Percentiles rank a stretch among this genome's conserved stretches.
These are phyloP conservation scores for Stagonosporopsis cucurbitacearum DNA, from an alignment of 2,329 filamentous ascomycete species.

Conservation along the genomic window DNA sequence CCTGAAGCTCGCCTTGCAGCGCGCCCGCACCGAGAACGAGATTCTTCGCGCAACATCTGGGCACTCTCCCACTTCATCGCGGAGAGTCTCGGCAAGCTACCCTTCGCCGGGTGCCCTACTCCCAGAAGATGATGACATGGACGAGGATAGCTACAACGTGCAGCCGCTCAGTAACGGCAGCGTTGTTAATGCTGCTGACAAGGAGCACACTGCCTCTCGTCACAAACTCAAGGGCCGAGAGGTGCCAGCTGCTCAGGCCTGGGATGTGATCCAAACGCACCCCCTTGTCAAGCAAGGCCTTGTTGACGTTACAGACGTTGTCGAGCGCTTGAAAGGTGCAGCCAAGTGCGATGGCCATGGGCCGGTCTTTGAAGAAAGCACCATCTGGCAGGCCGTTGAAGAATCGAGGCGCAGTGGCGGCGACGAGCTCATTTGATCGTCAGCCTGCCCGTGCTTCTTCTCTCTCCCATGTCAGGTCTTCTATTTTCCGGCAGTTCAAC, in stretches of 20 bases:
- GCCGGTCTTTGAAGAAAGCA: conserved; percentile 82
- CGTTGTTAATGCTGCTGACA: conserved; percentile 42
- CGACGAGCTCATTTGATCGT: conserved; percentile 73
- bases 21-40: conserved; percentile 88
- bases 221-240: conserved; percentile 33
- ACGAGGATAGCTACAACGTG: conserved; percentile 39
- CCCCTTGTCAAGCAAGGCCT: conserved; percentile 76
- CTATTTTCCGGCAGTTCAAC: background rate
- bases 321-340: conserved; percentile 74
- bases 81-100: conserved; percentile 47
- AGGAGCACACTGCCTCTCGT: conserved; percentile 33
- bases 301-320: conserved; percentile 82
- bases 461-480: background rate
- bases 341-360: conserved; percentile 85
- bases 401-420: conserved; percentile 77
- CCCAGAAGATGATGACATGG: conserved; percentile 22
- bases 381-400: conserved; percentile 76
- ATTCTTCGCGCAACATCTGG: conserved; percentile 81
- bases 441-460: background rate
- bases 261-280: conserved; percentile 87
- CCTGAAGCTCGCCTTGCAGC: conserved; percentile 82
- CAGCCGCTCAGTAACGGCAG: conserved; percentile 38
- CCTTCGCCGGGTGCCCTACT: conserved; percentile 48
- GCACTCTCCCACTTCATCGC: conserved; percentile 50
- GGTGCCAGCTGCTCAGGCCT: conserved; percentile 62